Base-by-base conservation (phyloP, 2,329 filamentous ascomycete genomes). In the Colletotrichum sp. region DNA sequence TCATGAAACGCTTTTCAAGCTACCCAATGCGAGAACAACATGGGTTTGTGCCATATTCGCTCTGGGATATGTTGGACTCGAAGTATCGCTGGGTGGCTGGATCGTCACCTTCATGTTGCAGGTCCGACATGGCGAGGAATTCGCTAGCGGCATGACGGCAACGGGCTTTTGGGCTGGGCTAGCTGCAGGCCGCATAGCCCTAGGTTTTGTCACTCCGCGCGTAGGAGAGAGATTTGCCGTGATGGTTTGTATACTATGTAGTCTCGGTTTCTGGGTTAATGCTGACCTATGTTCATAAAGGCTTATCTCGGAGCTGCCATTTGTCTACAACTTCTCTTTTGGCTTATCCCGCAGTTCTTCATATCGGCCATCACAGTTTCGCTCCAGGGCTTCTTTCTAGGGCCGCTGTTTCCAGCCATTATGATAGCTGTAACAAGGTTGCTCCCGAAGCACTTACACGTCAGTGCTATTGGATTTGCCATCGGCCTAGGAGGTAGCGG, bases 81-180 rank as follows among this genome's bases (percentile, higher is more conserved):
- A 98, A 84, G 93, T 95, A 73, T 92, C 91, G 1, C 86, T 96
- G 2, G 93, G 93, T 8, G 86, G 95, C 12, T 96, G 95, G 95
- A 93, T 98, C 77, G 93, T 95, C 65, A 93, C 93, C 1, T 97
- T 98, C 82, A 98, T 98, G 95, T 91, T 96, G 18, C 88, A 90
- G 24, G 92, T 95, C 26, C 91, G 96, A 8, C 84, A 93, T 39
- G 94, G 92, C 6, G 89, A 88, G 21, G 86, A 91, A 0, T 96
- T 96, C 80, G 89, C 92, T 2, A 93, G 93, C 52, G 95, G 95
- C 3, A 91, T 97, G 86, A 92, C 92, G 0, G 93, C 92, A 0
- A 96, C 94, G 0, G 93, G 94, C 0, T 98, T 96, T 85, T 98
- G 95, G 95, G 89, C 95, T 52, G 95, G 95, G 0, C 89, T 98